Conservation (phyloP, 176 grass and related monocot species). For the Cenchrus americanus region DNA sequence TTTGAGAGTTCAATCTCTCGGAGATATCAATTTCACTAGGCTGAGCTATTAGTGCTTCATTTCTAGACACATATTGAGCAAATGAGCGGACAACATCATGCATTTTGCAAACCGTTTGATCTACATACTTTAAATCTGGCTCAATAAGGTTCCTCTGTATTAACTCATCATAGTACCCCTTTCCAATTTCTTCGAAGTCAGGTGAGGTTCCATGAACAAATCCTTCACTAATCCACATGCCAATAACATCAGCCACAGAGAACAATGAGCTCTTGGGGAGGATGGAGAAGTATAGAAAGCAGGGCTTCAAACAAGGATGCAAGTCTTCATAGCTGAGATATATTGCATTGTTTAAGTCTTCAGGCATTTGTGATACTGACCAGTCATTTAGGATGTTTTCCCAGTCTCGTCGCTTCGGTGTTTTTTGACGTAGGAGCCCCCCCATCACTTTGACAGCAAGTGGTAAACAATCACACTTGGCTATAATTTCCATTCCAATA, state of each 20-base stretch:
- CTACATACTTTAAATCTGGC: accelerated
- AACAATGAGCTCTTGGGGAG: neutral
- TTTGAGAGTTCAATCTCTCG: neutral
- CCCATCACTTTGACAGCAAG: slow-evolving; percentile 50
- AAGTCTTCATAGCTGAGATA: slow-evolving; percentile 37
- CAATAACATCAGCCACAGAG: accelerated
- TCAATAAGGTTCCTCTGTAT: slow-evolving; percentile 39
- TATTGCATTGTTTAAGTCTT: slow-evolving; percentile 30
- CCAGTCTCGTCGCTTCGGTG: neutral
- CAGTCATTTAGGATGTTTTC: slow-evolving; percentile 14
- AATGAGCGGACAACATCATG: slow-evolving; percentile 48
- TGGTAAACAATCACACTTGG: slow-evolving; percentile 49
- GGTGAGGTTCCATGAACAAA: neutral
- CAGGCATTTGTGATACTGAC: slow-evolving; percentile 10
- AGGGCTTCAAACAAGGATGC: slow-evolving; percentile 8
- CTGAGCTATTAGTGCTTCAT: slow-evolving; percentile 1
- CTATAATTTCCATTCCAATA: slow-evolving; percentile 42
- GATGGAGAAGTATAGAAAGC: slow-evolving; percentile 45
- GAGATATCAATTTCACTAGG: neutral
- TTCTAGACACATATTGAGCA: slow-evolving; percentile 26
- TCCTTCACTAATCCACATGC: slow-evolving; percentile 43
- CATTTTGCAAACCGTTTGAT: neutral
- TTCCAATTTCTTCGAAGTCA: neutral
- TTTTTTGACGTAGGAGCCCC: slow-evolving; percentile 35
- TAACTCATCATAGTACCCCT: slow-evolving; percentile 16